Evolutionary conservation across 371 early-diverging fungal genomes (phyloP).

Genomic region (Mucor indicus): DNA sequence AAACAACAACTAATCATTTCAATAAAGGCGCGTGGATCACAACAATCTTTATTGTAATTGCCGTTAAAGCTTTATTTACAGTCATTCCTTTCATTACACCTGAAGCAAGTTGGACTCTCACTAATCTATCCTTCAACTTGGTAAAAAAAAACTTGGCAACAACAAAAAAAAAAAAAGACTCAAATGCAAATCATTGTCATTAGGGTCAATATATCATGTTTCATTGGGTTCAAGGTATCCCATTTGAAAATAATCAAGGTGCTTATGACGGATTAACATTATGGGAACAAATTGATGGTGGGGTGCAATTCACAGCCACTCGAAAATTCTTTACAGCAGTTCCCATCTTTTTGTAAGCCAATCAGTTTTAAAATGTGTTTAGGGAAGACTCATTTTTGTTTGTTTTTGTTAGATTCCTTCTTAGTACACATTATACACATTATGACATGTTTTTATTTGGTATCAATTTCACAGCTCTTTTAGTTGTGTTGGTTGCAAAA

Average conservation of each 20-base stretch:
- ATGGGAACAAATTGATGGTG: slow-evolving; percentile 98
- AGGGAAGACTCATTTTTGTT: too few relatives aligned
- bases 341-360: slow-evolving; percentile 89
- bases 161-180: too few relatives aligned
- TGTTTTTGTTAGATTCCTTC: slow-evolving; percentile 92
- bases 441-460: slow-evolving; percentile 86
- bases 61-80: slow-evolving; percentile 78
- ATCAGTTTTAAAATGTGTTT: too few relatives aligned
- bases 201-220: slow-evolving; percentile 95
- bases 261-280: slow-evolving; percentile 93
- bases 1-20: too few relatives aligned
- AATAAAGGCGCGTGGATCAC: slow-evolving; percentile 87
- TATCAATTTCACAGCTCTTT: slow-evolving; percentile 81
- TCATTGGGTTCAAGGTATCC: slow-evolving; percentile 94
- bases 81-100: slow-evolving; percentile 87
- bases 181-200: background rate
- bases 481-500: slow-evolving; percentile 88
- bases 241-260: slow-evolving; percentile 92
- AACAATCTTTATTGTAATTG: slow-evolving; percentile 73
- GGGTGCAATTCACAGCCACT: slow-evolving; percentile 95
- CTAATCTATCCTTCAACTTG: slow-evolving; percentile 85
- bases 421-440: slow-evolving; percentile 94
- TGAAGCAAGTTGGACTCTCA: slow-evolving; percentile 95
- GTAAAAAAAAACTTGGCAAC: too few relatives aligned
- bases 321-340: slow-evolving; percentile 93